These are phyloP conservation scores for Paradendryphiella salina DNA, from an alignment of 2,329 filamentous ascomycete genomes.

Conservation along the genomic window DNA sequence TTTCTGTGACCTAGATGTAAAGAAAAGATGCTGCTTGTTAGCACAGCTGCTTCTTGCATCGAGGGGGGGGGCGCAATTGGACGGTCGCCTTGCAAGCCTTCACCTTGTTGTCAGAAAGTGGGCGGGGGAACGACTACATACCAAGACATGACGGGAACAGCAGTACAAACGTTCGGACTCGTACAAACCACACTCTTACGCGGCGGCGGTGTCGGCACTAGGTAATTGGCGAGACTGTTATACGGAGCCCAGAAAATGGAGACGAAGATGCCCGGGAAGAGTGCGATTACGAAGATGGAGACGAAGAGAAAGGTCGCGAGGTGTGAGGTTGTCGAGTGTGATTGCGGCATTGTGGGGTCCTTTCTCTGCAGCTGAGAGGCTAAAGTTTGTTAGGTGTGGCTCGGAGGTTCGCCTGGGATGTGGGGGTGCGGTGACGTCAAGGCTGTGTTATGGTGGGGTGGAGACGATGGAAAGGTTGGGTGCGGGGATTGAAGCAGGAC, in stretches of 20 bases:
- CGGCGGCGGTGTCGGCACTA: conserved; percentile 24
- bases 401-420: conserved; percentile 6
- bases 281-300: conserved; percentile 54
- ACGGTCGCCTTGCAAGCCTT: too few relatives aligned
- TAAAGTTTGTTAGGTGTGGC: conserved; percentile 12
- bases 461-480: neutral
- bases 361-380: neutral
- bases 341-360: conserved; percentile 24
- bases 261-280: conserved; percentile 55
- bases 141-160: conserved; percentile 38
- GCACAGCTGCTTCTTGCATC: neutral
- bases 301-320: conserved; percentile 53
- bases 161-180: conserved; percentile 34
- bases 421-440: conserved; percentile 13
- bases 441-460: neutral
- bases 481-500: too few relatives aligned
- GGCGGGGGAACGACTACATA: conserved; percentile 10
- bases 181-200: conserved; percentile 30
- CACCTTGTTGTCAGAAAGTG: neutral
- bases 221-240: conserved; percentile 32
- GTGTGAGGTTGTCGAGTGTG: conserved; percentile 37
- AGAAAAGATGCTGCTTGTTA: neutral
- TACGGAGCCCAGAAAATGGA: conserved; percentile 46
- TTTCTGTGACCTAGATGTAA: conserved; percentile 70
- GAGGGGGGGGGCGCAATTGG: neutral